A percentile compares a stretch with the other conserved stretches of the same genome.
Evolutionary conservation across 768 basidiomycete genomes (phyloP).

Genomic region (Suillus hirtellus): DNA sequence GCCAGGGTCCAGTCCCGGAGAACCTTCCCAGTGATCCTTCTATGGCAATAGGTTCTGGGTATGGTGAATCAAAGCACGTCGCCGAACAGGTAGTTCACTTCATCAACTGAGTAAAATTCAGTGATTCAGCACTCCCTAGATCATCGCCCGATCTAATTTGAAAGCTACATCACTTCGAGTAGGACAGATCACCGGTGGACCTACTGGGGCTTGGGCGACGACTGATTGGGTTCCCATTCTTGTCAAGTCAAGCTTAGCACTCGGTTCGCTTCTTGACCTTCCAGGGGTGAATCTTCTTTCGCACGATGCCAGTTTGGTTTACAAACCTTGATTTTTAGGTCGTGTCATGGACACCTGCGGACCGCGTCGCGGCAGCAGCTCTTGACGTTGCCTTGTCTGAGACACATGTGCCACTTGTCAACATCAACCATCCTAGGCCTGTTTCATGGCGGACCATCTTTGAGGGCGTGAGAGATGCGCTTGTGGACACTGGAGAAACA

Average conservation of each 20-base stretch:
- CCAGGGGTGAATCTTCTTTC: constrained; percentile 22
- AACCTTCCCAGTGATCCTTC: constrained; percentile 27
- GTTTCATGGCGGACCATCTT: constrained; percentile 31
- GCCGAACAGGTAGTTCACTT: constrained; percentile 27
- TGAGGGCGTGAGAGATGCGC: constrained; percentile 17
- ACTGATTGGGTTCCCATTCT: constrained; percentile 36
- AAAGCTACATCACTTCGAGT: constrained; percentile 26
- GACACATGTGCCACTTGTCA: constrained; percentile 25
- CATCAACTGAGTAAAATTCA: constrained; percentile 25
- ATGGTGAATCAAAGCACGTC: constrained; percentile 39
- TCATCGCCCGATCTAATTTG: constrained; percentile 22
- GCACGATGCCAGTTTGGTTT: neutral
- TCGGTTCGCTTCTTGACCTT: constrained; percentile 23
- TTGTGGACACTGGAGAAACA: constrained; percentile 14
- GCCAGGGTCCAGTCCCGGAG: constrained; percentile 34
- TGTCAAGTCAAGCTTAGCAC: constrained; percentile 29
- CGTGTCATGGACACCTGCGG: constrained; percentile 45
- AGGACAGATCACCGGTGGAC: constrained; percentile 33
- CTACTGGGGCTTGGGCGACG: constrained; percentile 33
- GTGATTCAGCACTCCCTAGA: constrained; percentile 13
- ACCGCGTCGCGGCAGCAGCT: constrained; percentile 37
- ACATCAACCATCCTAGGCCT: constrained; percentile 38
- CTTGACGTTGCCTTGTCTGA: constrained; percentile 32
- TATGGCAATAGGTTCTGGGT: constrained; percentile 32
- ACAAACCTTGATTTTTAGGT: constrained; percentile 25